Conservation (phyloP, 495 filamentous ascomycete genomes). For the Platismatia glauca region DNA sequence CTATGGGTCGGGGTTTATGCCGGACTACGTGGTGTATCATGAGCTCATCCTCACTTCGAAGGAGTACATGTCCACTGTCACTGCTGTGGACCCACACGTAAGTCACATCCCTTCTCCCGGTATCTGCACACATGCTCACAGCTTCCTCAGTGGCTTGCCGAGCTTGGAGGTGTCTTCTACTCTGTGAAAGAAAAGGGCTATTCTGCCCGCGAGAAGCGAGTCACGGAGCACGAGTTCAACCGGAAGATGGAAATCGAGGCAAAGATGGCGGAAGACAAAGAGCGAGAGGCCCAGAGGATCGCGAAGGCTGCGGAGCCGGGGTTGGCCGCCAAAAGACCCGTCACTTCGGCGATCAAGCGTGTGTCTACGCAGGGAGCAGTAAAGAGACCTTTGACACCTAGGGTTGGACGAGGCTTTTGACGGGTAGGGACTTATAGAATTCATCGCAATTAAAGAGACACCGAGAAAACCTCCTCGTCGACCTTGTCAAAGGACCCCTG, state of each 20-base stretch:
- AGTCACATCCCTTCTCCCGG: slow-evolving; percentile 23
- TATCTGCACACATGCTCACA: slow-evolving; percentile 6
- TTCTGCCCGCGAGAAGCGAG: slow-evolving; percentile 75
- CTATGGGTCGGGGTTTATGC: slow-evolving; percentile 85
- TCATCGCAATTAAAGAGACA: no score
- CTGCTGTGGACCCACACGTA: slow-evolving; percentile 84
- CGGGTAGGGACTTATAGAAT: no score
- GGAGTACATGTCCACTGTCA: slow-evolving; percentile 98
- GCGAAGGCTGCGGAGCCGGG: slow-evolving; percentile 18
- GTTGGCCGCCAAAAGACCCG: slow-evolving; percentile 13
- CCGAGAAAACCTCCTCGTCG: no score
- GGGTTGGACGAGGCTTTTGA: slow-evolving; percentile 29
- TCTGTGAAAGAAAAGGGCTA: slow-evolving; percentile 97
- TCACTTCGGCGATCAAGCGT: slow-evolving; percentile 22
- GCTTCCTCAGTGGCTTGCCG: slow-evolving; percentile 69
- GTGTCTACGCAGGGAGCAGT: slow-evolving; percentile 29
- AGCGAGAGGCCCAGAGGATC: slow-evolving; percentile 34
- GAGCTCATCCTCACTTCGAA: slow-evolving; percentile 94
- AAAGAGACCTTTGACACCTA: slow-evolving; percentile 30
- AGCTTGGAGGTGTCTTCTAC: slow-evolving; percentile 98
- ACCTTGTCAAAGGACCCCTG: no score
- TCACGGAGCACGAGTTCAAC: slow-evolving; percentile 92
- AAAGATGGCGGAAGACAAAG: slow-evolving; percentile 83
- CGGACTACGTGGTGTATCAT: slow-evolving; percentile 97
- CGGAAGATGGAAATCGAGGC: slow-evolving; percentile 91